Percentiles rank a stretch among this genome's conserved stretches.
Evolutionary conservation across 345 rosid species (phyloP).

Genomic region (Linum lewisii): DNA sequence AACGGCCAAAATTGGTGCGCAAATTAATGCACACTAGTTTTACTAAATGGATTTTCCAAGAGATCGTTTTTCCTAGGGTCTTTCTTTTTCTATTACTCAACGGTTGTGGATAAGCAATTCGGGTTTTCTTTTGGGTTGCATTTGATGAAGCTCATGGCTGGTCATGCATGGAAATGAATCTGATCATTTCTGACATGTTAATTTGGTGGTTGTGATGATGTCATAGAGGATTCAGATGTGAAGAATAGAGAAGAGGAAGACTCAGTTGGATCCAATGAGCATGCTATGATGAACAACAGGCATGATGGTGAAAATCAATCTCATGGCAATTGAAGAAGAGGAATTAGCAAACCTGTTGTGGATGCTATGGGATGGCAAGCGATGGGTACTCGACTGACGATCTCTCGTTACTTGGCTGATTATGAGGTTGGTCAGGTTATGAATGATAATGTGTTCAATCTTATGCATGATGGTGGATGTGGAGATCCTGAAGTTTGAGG

Average conservation of each 20-base stretch:
- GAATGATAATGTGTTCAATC: not conserved
- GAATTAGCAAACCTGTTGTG: too few relatives aligned
- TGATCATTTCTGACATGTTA: not conserved
- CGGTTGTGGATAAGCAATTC: too few relatives aligned
- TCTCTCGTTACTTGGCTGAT: not conserved
- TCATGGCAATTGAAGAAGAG: not conserved
- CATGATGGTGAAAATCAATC: not conserved
- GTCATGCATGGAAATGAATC: not conserved
- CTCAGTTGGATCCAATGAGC: not conserved
- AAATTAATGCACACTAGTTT: too few relatives aligned
- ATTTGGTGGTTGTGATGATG: not conserved
- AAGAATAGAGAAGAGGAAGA: not conserved
- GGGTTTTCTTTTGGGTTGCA: too few relatives aligned
- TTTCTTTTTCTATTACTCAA: too few relatives aligned
- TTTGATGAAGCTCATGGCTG: not conserved
- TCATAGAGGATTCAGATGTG: not conserved
- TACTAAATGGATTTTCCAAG: too few relatives aligned
- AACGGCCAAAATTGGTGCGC: too few relatives aligned
- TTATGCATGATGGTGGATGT: not conserved
- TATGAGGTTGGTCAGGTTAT: not conserved
- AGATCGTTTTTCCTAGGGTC: too few relatives aligned
- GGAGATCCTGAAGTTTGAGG: constrained; percentile 1
- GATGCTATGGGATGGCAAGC: too few relatives aligned
- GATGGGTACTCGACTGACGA: too few relatives aligned
- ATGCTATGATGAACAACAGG: not conserved